Evolutionary conservation across 2,329 filamentous ascomycete species (phyloP), one percentile per base, ranked within the genome.

Genomic region (Colletotrichum brevisporum): DNA sequence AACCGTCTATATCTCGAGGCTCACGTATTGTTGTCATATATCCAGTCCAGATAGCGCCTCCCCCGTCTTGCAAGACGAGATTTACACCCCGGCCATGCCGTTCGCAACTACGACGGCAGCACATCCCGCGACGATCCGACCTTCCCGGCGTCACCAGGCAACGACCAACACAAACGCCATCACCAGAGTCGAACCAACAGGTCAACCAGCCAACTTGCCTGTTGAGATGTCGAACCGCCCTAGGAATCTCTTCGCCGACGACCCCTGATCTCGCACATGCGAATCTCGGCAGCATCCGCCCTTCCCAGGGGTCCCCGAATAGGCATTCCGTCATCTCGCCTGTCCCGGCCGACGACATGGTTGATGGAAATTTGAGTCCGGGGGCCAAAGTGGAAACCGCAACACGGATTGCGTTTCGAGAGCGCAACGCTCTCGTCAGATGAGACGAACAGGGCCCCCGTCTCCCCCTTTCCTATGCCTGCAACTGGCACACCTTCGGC

Each of bases 261-360:
- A 43, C 41, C 41, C 41, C 41, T 43, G 26, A 52, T 47, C 48
- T 57, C 48, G 41, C 61, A 48, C 54, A 48, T 43, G 48, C 27
- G 54, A 50, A 55, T 65, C 54, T 65, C 61, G 54, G 61, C 48
- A 68, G 27, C 54, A 55, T 65, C 61, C 65, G 65, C 59, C 26
- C 31, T 43, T 10, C 10, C 58, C 41, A 66, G 63, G 58, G 64
- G 36, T 2, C 52, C 52, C 52, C 43, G 39, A 67, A 51, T 52
- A 57, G 59, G 64, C 21, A 63, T 64, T 53, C 36, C 65, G 60
- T 64, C 65, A 64, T 59, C 65, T 64, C 60, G 53, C 60, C 53
- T 54, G 18, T 24, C 24, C n/a, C n/a, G 18, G 16, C 26, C 31
- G 9, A 15, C 43, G n/a, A 47, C 47, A 64, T 53, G 60, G 60